Evolutionary conservation across 1,139 yeast species (phyloP), one percentile per base, ranked within the genome.

Genomic region (Kazachstania sp.): DNA sequence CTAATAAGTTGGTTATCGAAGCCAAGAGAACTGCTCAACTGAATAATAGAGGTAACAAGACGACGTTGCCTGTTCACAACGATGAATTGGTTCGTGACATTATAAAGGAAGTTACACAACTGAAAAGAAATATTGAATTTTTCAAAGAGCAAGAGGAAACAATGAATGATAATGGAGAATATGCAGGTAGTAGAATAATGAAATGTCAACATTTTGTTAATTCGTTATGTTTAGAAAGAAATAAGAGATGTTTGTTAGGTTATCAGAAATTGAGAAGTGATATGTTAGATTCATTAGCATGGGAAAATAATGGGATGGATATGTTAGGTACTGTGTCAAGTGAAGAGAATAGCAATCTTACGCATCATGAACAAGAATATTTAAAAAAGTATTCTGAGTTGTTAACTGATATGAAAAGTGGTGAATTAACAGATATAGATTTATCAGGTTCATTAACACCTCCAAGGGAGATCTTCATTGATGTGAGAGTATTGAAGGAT

Each of bases 381-480:
- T 70, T 80, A 55, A 78, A 79, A 50, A 75, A 76, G 35, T 90
- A 87, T 64, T 77, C 79, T 41, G 88, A 85, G 44, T 67, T 86
- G 40, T 69, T 88, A 35, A 79, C 86, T 40, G 83, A 82, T 50
- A 81, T 83, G 66, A 88, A 87, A 58, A 46, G 95, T 13, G 63
- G 65, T 18, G 75, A 77, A 9, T 81, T 86, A 70, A 77, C 87
- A 0, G 96, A 88, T 54, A 70, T 92, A n/a, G 98, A 92, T 60
- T 70, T 92, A 37, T 78, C 92, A 28, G 97, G 97, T 0, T 80
- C 86, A 30, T 65, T 92, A 55, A 86, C 79, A 37, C 98, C 98
- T 0, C 98, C 98, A 1, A 78, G 78, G 29, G 95, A 87, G 56
- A 84, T 92, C 38, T 92, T 90, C 58, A 85, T 92, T 12, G 98